Evolutionary conservation across 2,329 filamentous ascomycete genomes (phyloP), one percentile per base, ranked within the genome.

Genomic region (Chaetoscypha palmicola): DNA sequence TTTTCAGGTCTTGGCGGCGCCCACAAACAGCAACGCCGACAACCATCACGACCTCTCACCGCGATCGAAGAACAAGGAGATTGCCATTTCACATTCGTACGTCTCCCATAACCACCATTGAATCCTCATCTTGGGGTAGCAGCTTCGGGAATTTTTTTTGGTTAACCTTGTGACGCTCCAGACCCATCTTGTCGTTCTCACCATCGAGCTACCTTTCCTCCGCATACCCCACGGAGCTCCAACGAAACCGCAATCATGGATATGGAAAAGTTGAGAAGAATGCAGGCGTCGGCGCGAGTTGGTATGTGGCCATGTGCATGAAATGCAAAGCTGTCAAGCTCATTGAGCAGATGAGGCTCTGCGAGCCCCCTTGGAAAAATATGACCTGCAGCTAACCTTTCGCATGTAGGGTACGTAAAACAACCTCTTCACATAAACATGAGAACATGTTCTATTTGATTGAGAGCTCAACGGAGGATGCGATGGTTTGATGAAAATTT

Each of bases 211-310:
- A 38, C 24, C 45, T 41, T 32, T 36, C 51, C 39, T 45, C 51
- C 48, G 34, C 51, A 47, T 46, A 47, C 49, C 46, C 45, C 39
- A 52, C 56, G 47, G 57, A 58, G 49, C 49, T 54, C 52, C 23
- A 22, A 38, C 32, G 53, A 50, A 59, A 62, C 58, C 63, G 62
- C 66, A 65, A 73, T 61, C 59, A 80, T 81, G 77, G 77, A 81
- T 74, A 70, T 74, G 62, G 76, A 76, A 66, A 81, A 81, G 73
- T 68, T 81, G 63, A 76, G 75, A 65, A 76, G 68, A 66, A 76
- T 81, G 74, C 77, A 81, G 68, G 71, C 73, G 68, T 76, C 74
- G 61, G 76, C 77, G 64, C 75, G 77, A 55, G 60, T 61, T 58
- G 61, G 61, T 61, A 36, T 48, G 47, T 56, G 37, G 24, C 37